Conservation (phyloP, 2,329 filamentous ascomycete genomes). For the Penicillium occitanis region DNA sequence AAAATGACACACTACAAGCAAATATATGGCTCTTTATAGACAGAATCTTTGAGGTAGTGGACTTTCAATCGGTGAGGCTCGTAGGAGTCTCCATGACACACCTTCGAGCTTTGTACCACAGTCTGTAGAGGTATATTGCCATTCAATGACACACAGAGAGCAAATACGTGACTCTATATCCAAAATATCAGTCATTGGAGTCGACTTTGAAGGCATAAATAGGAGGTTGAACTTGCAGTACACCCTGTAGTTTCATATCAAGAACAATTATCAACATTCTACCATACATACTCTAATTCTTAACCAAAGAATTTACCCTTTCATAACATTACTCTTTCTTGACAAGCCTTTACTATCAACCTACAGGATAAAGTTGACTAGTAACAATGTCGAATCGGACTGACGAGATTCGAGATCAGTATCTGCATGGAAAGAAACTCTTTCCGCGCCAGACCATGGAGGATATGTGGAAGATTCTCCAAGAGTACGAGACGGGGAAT, state of each 20-base stretch:
- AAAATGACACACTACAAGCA: neutral
- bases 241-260: neutral
- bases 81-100: neutral
- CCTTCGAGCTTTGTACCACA: neutral
- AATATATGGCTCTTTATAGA: neutral
- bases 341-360: neutral
- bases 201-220: neutral
- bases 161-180: neutral
- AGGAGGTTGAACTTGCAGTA: neutral
- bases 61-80: neutral
- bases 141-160: neutral
- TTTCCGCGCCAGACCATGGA: neutral
- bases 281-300: neutral
- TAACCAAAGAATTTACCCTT: neutral
- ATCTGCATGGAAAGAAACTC: neutral
- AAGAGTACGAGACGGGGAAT: neutral
- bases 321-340: neutral
- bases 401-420: neutral
- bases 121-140: neutral
- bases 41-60: neutral
- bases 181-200: neutral
- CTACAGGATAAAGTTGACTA: neutral
- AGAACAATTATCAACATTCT: neutral
- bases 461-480: neutral
- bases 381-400: neutral